phyloP scores from a whole-genome alignment of 345 rosid species.

The Noccaea caerulescens region DNA sequence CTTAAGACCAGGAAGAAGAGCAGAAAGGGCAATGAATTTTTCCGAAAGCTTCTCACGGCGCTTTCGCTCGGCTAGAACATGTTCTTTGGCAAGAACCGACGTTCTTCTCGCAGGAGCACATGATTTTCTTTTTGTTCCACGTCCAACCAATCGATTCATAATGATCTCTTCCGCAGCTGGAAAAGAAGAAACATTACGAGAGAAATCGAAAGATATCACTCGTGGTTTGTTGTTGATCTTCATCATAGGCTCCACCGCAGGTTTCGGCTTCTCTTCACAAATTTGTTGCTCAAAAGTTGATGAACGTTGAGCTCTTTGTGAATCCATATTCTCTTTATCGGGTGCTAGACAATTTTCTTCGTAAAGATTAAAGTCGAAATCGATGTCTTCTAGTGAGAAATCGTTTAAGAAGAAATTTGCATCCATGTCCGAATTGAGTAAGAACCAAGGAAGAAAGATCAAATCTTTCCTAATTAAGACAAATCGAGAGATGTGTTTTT shows the following conservation, averaged over 20 bases:
- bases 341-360: not conserved
- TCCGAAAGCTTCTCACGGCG: conserved; percentile 79
- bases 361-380: conserved; percentile 34
- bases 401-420: conserved; percentile 35
- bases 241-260: not conserved
- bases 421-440: conserved; percentile 26
- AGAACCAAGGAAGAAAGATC: not conserved
- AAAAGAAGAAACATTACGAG: conserved; percentile 23
- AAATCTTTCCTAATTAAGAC: not conserved
- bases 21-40: conserved; percentile 69
- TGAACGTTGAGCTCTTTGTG: not conserved
- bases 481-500: conserved; percentile 9
- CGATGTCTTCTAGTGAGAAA: conserved; percentile 41
- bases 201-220: conserved; percentile 39
- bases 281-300: conserved; percentile 23
- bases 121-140: conserved; percentile 36
- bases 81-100: conserved; percentile 66
- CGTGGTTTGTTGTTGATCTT: conserved; percentile 29
- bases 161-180: conserved; percentile 4
- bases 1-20: conserved; percentile 76
- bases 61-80: conserved; percentile 84
- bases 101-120: conserved; percentile 43
- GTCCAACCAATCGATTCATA: conserved; percentile 18
- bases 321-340: no score
- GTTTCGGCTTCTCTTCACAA: conserved; percentile 21